phyloP scores from a whole-genome alignment of 495 filamentous ascomycete species.

The Daldinia concentrica region DNA sequence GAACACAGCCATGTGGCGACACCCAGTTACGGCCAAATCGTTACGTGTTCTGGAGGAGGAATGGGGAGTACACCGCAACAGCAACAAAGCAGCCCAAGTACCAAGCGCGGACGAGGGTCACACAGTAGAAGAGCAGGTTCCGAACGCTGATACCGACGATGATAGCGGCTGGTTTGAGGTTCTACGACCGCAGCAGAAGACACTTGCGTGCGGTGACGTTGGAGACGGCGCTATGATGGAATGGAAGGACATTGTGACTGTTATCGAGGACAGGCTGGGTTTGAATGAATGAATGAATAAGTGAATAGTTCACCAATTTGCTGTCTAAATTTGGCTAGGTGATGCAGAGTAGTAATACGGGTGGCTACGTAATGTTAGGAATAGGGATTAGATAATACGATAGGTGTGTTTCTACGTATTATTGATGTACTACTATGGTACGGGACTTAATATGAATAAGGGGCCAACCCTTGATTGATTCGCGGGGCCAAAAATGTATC shows the following conservation, averaged over 20 bases:
- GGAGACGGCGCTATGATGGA: slow-evolving; percentile 81
- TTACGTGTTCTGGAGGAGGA: slow-evolving; percentile 74
- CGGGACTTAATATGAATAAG: neutral
- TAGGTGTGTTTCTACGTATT: neutral
- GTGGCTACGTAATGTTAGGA: neutral
- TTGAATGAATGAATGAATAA: slow-evolving; percentile 38
- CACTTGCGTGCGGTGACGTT: slow-evolving; percentile 82
- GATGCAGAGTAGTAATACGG: neutral
- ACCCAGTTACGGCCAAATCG: slow-evolving; percentile 80
- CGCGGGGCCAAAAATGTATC: neutral
- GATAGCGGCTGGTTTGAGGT: slow-evolving; percentile 78
- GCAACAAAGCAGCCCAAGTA: slow-evolving; percentile 58
- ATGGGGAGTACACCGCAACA: slow-evolving; percentile 63
- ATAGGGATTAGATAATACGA: neutral
- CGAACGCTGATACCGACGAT: slow-evolving; percentile 16
- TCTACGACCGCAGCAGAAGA: slow-evolving; percentile 69
- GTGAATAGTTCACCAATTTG: neutral
- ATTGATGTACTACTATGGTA: neutral
- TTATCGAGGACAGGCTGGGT: slow-evolving; percentile 62
- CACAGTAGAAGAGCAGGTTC: slow-evolving; percentile 63
- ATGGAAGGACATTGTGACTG: slow-evolving; percentile 74
- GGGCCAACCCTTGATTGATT: neutral
- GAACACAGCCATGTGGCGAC: slow-evolving; percentile 92
- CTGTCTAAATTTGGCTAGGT: neutral
- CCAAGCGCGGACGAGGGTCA: slow-evolving; percentile 48